Evolutionary conservation across 164 flowering plant species (phyloP).

Genomic region (Chimonanthus salicifolius): DNA sequence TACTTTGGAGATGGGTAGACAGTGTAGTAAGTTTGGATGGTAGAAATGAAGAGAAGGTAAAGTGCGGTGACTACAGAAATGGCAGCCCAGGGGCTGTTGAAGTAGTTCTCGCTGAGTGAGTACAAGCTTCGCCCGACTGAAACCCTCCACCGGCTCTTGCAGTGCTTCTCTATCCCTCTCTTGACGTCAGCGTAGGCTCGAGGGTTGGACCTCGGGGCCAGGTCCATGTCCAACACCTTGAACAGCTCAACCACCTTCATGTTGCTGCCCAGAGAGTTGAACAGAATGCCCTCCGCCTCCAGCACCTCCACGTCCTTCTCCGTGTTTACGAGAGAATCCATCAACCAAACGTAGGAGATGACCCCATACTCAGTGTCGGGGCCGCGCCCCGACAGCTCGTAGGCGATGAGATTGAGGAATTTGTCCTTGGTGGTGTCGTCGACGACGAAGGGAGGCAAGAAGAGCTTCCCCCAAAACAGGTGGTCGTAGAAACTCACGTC

Average conservation of each 20-base stretch:
- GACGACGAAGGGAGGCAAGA: not conserved
- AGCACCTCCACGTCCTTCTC: conserved; percentile 1
- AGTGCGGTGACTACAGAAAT: not conserved
- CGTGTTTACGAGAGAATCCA: conserved; percentile 6
- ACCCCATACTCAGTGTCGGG: not conserved
- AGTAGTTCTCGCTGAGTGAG: not conserved
- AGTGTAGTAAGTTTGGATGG: not conserved
- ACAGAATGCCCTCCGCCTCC: not conserved
- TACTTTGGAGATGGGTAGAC: not conserved
- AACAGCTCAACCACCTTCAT: conserved; percentile 21
- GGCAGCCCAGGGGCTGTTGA: conserved; percentile 8
- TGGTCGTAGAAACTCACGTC: not conserved
- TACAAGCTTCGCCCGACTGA: conserved; percentile 5
- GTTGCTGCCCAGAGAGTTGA: conserved; percentile 20
- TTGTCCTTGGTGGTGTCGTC: not conserved
- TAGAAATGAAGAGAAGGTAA: not conserved
- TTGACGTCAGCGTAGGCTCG: not conserved
- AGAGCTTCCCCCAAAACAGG: not conserved
- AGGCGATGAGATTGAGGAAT: conserved; percentile 7
- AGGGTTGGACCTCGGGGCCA: conserved; percentile 8
- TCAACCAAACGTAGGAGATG: conserved; percentile 16
- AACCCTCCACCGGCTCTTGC: not conserved
- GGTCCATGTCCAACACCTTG: conserved; percentile 11
- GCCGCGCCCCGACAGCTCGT: not conserved
- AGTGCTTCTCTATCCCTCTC: not conserved